Conservation (phyloP, 2,329 filamentous ascomycete species). For the Mycosphaerella sp. region DNA sequence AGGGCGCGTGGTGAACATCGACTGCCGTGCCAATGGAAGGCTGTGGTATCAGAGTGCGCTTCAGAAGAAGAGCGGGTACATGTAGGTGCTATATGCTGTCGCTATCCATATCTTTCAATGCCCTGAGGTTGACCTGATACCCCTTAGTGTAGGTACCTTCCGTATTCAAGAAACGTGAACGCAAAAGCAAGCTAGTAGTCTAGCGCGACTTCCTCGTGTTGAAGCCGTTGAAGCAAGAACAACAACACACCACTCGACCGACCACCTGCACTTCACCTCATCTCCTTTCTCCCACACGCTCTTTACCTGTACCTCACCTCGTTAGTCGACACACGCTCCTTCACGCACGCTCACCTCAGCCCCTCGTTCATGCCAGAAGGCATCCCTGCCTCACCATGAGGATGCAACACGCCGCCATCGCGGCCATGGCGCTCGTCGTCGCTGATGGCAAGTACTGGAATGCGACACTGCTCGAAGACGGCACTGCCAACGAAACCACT, state of each 20-base stretch:
- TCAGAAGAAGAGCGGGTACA: too few relatives aligned
- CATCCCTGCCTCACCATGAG: constrained; percentile 15
- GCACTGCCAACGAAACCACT: constrained; percentile 5
- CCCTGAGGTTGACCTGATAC: too few relatives aligned
- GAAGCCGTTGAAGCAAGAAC: too few relatives aligned
- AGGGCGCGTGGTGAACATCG: too few relatives aligned
- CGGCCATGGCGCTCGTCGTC: constrained; percentile 9
- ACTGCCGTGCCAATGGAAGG: too few relatives aligned
- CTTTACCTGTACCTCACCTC: constrained; percentile 1
- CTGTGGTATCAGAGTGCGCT: too few relatives aligned
- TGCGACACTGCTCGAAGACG: not conserved
- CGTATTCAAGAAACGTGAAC: too few relatives aligned
- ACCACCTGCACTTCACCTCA: not conserved
- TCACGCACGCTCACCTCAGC: constrained; percentile 22
- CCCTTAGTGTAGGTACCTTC: too few relatives aligned
- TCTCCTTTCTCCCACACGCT: constrained; percentile 10
- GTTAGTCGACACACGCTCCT: constrained; percentile 11
- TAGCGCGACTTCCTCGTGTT: too few relatives aligned
- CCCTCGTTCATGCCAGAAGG: constrained; percentile 24
- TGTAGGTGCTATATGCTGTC: too few relatives aligned
- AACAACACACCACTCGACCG: not conserved
- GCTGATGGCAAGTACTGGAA: constrained; percentile 13
- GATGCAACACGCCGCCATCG: constrained; percentile 15
- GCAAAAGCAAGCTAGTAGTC: too few relatives aligned
- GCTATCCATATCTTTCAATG: too few relatives aligned